These are phyloP conservation scores for Chionographis japonica DNA, from an alignment of 106 monocot species.

Conservation along the genomic window DNA sequence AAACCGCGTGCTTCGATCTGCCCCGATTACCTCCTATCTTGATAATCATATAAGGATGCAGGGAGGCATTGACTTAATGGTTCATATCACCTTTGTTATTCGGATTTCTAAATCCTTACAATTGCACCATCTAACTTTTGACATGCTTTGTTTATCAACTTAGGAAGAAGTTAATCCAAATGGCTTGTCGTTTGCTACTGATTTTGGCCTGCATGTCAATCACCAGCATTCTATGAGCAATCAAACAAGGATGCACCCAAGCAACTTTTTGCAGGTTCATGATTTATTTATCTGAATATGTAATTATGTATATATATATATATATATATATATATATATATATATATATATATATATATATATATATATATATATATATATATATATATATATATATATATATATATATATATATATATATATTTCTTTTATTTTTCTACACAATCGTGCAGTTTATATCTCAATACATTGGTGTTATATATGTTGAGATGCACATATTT, in stretches of 20 bases:
- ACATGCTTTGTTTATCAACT: neutral
- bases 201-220: conserved; percentile 45
- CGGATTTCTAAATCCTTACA: neutral
- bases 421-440: too few species aligned
- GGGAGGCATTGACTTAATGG: conserved; percentile 49
- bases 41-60: conserved; percentile 31
- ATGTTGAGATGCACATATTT: too few species aligned
- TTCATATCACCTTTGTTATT: neutral
- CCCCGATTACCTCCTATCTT: conserved; percentile 22
- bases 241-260: conserved; percentile 35
- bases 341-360: too few species aligned
- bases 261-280: conserved; percentile 46
- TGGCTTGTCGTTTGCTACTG: conserved; percentile 41
- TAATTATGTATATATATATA: too few species aligned
- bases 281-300: neutral
- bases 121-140: neutral
- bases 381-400: too few species aligned
- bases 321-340: too few species aligned
- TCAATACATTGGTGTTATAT: too few species aligned
- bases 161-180: conserved; percentile 47
- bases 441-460: too few species aligned
- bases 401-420: too few species aligned
- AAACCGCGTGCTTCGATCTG: conserved; percentile 18
- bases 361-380: too few species aligned
- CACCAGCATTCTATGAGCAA: conserved; percentile 35